A percentile compares a stretch with the other conserved stretches of the same genome.
Evolutionary conservation across 805 yeast species (phyloP).

Genomic region (Alloascoidea africana): DNA sequence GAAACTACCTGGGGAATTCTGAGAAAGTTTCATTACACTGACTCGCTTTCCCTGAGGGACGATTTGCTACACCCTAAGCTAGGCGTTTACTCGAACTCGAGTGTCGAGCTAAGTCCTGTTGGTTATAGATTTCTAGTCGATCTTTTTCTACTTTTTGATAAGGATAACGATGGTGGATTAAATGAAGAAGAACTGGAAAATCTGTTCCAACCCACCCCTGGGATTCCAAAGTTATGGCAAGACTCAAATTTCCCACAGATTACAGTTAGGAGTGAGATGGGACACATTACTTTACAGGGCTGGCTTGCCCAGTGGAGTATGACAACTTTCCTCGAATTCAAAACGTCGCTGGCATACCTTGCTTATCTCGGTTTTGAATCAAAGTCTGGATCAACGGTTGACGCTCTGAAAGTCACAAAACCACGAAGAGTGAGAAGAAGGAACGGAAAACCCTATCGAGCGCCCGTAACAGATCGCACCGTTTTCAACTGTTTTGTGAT

Average conservation of each 20-base stretch:
- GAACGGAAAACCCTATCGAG: constrained; percentile 52
- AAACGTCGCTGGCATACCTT: constrained; percentile 72
- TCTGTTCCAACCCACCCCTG: constrained; percentile 84
- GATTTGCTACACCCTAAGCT: constrained; percentile 64
- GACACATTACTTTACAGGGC: constrained; percentile 85
- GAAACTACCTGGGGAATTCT: constrained; percentile 96
- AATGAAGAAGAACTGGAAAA: constrained; percentile 53
- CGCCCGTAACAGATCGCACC: constrained; percentile 63
- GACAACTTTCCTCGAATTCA: constrained; percentile 79
- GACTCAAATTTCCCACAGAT: constrained; percentile 76
- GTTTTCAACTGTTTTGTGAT: constrained; percentile 82
- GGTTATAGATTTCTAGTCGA: constrained; percentile 92
- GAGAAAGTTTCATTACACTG: constrained; percentile 80
- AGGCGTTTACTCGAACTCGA: constrained; percentile 58
- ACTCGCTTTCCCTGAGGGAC: constrained; percentile 75
- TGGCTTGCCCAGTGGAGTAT: constrained; percentile 99
- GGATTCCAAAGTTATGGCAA: constrained; percentile 77
- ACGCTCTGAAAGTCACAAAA: constrained; percentile 68
- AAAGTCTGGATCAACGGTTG: constrained; percentile 14
- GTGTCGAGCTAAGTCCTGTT: constrained; percentile 82
- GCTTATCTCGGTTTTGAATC: constrained; percentile 80
- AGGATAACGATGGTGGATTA: constrained; percentile 93
- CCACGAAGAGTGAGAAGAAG: constrained; percentile 57
- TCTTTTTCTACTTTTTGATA: constrained; percentile 72
- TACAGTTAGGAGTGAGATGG: constrained; percentile 82